phyloP scores from a whole-genome alignment of 345 rosid species.

The Bruguiera parviflora region DNA sequence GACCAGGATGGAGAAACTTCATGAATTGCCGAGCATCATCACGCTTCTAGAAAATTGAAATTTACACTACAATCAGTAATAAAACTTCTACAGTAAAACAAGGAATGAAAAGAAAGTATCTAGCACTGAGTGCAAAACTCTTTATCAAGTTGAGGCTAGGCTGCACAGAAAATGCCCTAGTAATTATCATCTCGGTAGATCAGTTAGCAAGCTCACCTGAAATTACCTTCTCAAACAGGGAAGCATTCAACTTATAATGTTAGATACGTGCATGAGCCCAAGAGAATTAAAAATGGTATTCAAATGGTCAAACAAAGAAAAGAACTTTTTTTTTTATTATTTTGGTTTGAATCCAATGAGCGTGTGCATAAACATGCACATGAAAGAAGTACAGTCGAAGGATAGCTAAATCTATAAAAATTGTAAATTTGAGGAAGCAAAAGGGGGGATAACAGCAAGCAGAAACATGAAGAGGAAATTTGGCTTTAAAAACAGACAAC shows the following conservation, averaged over 20 bases:
- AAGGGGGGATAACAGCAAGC: neutral
- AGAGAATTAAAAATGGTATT: no score
- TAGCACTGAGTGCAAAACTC: neutral
- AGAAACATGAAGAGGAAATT: neutral
- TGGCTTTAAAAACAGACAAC: constrained; percentile 6
- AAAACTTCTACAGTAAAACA: constrained; percentile 3
- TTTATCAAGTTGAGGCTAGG: neutral
- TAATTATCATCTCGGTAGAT: no score
- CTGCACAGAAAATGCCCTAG: neutral
- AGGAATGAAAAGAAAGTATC: neutral
- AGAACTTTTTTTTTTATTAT: no score
- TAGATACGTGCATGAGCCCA: no score
- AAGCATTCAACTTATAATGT: no score
- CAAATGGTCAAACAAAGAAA: no score
- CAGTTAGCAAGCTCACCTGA: no score
- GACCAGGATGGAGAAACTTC: constrained; percentile 98
- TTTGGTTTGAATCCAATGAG: no score
- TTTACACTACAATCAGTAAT: constrained; percentile 24
- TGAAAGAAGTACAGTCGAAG: no score
- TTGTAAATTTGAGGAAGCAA: neutral
- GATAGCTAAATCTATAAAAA: neutral
- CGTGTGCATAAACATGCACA: no score
- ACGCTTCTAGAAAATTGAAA: constrained; percentile 57
- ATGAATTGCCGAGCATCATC: constrained; percentile 94
- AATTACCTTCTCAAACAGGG: no score